Percentiles rank a stretch among this genome's conserved stretches.
Evolutionary conservation across 495 filamentous ascomycete genomes (phyloP).

Genomic region (Aspergillus conjunctus): DNA sequence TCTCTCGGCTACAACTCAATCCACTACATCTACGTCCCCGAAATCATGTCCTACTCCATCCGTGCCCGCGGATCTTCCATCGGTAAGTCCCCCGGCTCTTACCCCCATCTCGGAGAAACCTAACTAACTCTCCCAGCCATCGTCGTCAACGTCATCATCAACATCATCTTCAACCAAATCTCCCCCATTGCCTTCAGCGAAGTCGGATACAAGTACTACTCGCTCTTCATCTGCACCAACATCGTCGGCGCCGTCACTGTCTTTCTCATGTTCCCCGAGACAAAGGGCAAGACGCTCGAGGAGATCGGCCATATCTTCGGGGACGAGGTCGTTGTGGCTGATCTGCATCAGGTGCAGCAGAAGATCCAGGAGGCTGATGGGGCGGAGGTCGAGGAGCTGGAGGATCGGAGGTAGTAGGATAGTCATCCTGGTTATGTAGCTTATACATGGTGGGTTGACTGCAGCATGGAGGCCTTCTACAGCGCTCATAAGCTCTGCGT

Average conservation of each 20-base stretch:
- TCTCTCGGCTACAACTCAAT: slow-evolving; percentile 58
- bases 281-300: slow-evolving; percentile 54
- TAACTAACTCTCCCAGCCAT: slow-evolving; percentile 29
- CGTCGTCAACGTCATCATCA: slow-evolving; percentile 57
- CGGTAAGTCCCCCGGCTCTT: slow-evolving; percentile 9
- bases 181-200: slow-evolving; percentile 53
- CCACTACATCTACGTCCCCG: slow-evolving; percentile 56
- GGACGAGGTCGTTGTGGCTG: slow-evolving; percentile 7
- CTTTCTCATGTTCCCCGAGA: slow-evolving; percentile 55
- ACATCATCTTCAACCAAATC: slow-evolving; percentile 57
- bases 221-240: slow-evolving; percentile 57
- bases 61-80: slow-evolving; percentile 55
- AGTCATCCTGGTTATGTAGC: not conserved
- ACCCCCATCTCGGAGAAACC: too few relatives aligned
- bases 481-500: not conserved
- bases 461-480: not conserved
- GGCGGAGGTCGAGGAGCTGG: slow-evolving; percentile 2
- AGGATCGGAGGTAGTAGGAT: slow-evolving; percentile 2
- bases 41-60: slow-evolving; percentile 59
- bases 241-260: slow-evolving; percentile 47
- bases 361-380: slow-evolving; percentile 9
- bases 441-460: not conserved
- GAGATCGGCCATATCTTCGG: slow-evolving; percentile 53
- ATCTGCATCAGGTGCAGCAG: slow-evolving; percentile 13
- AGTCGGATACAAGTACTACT: slow-evolving; percentile 55